phyloP scores from a whole-genome alignment of 2,329 filamentous ascomycete species.

The Trichoderma simmonsii region DNA sequence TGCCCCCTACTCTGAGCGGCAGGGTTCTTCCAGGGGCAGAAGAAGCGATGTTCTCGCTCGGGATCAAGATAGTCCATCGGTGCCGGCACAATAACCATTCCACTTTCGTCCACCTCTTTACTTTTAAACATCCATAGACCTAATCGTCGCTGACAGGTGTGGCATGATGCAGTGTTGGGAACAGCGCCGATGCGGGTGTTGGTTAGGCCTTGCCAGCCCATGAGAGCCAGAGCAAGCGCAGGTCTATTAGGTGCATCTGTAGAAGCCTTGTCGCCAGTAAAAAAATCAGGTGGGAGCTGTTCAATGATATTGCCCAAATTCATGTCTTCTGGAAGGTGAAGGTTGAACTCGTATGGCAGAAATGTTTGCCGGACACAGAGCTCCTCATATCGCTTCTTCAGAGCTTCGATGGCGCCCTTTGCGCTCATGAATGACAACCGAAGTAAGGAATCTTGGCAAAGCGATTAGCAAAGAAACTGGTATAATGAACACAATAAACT shows the following conservation, averaged over 20 bases:
- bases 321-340: conserved; percentile 54
- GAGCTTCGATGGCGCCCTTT: conserved; percentile 52
- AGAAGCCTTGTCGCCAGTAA: conserved; percentile 38
- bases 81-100: conserved; percentile 54
- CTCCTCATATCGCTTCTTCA: conserved; percentile 65
- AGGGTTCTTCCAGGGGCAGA: conserved; percentile 75
- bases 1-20: conserved; percentile 51
- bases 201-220: conserved; percentile 70
- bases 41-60: conserved; percentile 72
- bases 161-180: conserved; percentile 73
- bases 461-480: neutral
- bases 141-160: conserved; percentile 81
- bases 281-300: conserved; percentile 55
- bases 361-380: conserved; percentile 52
- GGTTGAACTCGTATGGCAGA: conserved; percentile 60
- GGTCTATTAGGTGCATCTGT: conserved; percentile 49
- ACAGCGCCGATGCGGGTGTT: conserved; percentile 56
- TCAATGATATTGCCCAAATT: conserved; percentile 48
- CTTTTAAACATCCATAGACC: conserved; percentile 93
- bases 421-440: conserved; percentile 63
- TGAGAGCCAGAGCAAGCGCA: conserved; percentile 66
- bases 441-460: conserved; percentile 51
- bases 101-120: conserved; percentile 59
- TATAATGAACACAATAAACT: conserved; percentile 23
- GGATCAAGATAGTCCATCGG: conserved; percentile 67